Evolutionary conservation across 257 asterid genomes (phyloP), one percentile per base, ranked within the genome.

Genomic region (Solanum ossicruentum): DNA sequence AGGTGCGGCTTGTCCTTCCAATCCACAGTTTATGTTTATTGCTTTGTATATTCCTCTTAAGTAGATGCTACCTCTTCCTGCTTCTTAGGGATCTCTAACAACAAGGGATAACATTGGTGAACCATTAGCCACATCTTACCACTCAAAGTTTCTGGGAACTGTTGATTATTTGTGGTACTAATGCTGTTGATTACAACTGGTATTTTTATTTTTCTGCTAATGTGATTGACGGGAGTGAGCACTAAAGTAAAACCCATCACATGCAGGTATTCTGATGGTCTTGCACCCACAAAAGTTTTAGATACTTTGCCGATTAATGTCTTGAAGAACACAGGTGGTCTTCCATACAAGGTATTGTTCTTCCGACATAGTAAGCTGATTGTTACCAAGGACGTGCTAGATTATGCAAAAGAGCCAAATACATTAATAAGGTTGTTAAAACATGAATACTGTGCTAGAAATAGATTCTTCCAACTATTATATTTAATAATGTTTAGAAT

Each of bases 61-160:
- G n/a, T 45, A 56, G 81, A 13, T 10, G 15, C 86, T 85, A 47
- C 70, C 77, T 16, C 70, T 39, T 85, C 65, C 75, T 47, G 69
- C 20, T 56, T 84, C 80, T 66, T 58, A 87, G 90, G 88, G 87
- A 36, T 69, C 86, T 87, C 10, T 63, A 32, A 83, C 56, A 84
- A 87, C 90, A 81, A 86, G 90, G 61, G 87, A 55, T 84, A 39
- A 63, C 58, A 63, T 39, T 49, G 88, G 88, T 73, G 91, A 87
- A 60, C 91, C 91, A 75, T 82, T 84, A 84, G 91, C 88, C 79
- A 89, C 90, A 39, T 89, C 91, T 63, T 89, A 84, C 88, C 91
- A 89, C 87, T 87, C 90, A n/a, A 89, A 87, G 43, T 89, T 89
- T 84, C 86, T 87, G 71, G 90, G 90, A 67, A 89, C 91, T 47